Evolutionary conservation across 2,329 filamentous ascomycete species (phyloP).

Genomic region (Metarhizium anisopliae): DNA sequence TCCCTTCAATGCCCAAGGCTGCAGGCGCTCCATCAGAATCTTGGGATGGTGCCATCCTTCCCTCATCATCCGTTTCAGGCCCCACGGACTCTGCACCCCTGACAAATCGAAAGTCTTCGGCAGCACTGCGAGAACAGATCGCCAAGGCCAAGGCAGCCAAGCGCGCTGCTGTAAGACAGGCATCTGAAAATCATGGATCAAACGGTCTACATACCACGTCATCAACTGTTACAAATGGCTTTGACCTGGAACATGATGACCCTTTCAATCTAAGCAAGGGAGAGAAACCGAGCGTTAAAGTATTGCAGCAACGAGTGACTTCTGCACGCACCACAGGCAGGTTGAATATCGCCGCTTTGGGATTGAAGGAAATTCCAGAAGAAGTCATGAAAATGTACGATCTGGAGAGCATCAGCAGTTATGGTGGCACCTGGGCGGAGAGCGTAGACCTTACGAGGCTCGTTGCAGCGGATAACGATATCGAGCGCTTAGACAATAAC

Average conservation of each 20-base stretch:
- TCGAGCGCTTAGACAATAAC: conserved; percentile 62
- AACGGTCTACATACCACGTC: conserved; percentile 32
- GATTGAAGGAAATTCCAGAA: conserved; percentile 66
- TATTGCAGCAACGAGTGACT: conserved; percentile 64
- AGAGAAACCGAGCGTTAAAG: conserved; percentile 50
- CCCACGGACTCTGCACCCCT: conserved; percentile 10
- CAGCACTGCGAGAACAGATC: conserved; percentile 79
- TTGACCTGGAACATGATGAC: conserved; percentile 46
- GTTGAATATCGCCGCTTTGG: conserved; percentile 81
- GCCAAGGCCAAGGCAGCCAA: conserved; percentile 84
- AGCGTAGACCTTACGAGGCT: conserved; percentile 79
- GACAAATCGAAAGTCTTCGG: conserved; percentile 57
- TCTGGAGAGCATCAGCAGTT: conserved; percentile 54
- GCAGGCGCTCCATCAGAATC: conserved; percentile 7
- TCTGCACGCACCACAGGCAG: conserved; percentile 68
- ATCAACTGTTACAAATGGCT: conserved; percentile 33
- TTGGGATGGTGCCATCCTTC: conserved; percentile 22
- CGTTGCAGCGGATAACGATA: conserved; percentile 81
- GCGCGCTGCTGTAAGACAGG: conserved; percentile 39
- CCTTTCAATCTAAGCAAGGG: conserved; percentile 61
- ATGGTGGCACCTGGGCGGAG: conserved; percentile 75
- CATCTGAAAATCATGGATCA: conserved; percentile 11
- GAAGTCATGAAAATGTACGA: conserved; percentile 91
- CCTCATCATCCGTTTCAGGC: conserved; percentile 11
- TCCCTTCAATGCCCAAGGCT: conserved; percentile 27